Evolutionary conservation across 2,329 filamentous ascomycete genomes (phyloP).

Genomic region (Hymenoscyphus scutula): DNA sequence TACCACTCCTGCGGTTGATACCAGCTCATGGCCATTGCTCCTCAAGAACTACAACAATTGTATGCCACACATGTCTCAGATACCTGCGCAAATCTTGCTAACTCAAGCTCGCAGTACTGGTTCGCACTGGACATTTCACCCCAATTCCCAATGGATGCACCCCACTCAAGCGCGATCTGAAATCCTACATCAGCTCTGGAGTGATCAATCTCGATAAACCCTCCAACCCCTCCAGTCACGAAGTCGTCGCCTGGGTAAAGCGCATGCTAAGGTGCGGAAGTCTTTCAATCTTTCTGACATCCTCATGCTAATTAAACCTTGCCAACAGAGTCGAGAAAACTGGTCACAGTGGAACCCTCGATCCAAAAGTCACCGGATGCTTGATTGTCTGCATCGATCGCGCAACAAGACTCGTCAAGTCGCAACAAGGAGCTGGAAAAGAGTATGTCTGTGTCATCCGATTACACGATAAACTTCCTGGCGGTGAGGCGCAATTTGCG

Average conservation of each 20-base stretch:
- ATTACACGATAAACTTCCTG: slow-evolving; percentile 91
- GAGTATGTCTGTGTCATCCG: slow-evolving; percentile 97
- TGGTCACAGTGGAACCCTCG: slow-evolving; percentile 95
- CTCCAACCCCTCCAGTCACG: slow-evolving; percentile 95
- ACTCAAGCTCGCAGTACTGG: slow-evolving; percentile 61
- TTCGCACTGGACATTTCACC: slow-evolving; percentile 94
- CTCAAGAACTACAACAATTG: slow-evolving; percentile 94
- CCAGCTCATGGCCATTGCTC: slow-evolving; percentile 87
- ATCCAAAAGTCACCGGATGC: slow-evolving; percentile 96
- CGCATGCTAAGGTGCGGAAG: slow-evolving; percentile 76
- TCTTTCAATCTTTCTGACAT: slow-evolving; percentile 3
- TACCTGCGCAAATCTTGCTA: slow-evolving; percentile 15
- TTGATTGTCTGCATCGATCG: slow-evolving; percentile 95
- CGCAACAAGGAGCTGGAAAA: slow-evolving; percentile 97
- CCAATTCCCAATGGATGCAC: slow-evolving; percentile 92
- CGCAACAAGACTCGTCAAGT: slow-evolving; percentile 96
- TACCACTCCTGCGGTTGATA: slow-evolving; percentile 73
- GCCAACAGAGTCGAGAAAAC: slow-evolving; percentile 79
- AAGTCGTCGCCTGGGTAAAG: slow-evolving; percentile 99
- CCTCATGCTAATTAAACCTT: slow-evolving; percentile 21
- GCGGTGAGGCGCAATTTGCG: slow-evolving; percentile 88
- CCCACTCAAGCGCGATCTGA: slow-evolving; percentile 89
- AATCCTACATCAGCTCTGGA: slow-evolving; percentile 94
- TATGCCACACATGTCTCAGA: slow-evolving; percentile 47
- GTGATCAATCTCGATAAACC: slow-evolving; percentile 99